Evolutionary conservation across 176 grass and related monocot genomes (phyloP).

Genomic region (Pontederia paniculata): DNA sequence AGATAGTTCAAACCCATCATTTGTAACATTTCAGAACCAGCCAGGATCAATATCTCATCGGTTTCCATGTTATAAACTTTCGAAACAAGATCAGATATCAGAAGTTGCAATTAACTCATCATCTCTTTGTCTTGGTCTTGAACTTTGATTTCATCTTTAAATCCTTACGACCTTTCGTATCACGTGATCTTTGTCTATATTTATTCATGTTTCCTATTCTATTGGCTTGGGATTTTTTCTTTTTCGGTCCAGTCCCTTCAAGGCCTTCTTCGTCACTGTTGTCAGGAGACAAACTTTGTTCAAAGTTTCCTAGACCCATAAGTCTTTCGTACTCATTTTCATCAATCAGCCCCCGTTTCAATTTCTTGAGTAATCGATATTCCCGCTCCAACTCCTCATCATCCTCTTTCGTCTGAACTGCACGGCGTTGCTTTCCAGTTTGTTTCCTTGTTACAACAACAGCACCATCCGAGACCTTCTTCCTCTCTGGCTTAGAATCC

Average conservation of each 20-base stretch:
- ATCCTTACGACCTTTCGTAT: neutral
- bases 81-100: too few relatives aligned
- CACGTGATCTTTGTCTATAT: neutral
- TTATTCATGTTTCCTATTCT: neutral
- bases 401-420: constrained; percentile 84
- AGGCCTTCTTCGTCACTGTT: neutral
- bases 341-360: constrained; percentile 67
- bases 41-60: too few relatives aligned
- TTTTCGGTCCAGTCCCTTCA: neutral
- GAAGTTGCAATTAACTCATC: too few relatives aligned
- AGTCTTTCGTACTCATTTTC: constrained; percentile 80
- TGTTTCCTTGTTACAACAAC: constrained; percentile 54
- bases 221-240: neutral
- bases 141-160: neutral
- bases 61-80: too few relatives aligned
- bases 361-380: constrained; percentile 74
- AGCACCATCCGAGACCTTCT: constrained; percentile 10
- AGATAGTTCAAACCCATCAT: too few relatives aligned
- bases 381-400: constrained; percentile 69
- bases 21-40: too few relatives aligned
- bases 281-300: constrained; percentile 20
- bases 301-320: constrained; percentile 47
- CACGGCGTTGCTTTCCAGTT: constrained; percentile 58
- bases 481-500: constrained; percentile 38
- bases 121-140: neutral